phyloP scores from a whole-genome alignment of 2,329 filamentous ascomycete species.

The Fusarium nodosum region DNA sequence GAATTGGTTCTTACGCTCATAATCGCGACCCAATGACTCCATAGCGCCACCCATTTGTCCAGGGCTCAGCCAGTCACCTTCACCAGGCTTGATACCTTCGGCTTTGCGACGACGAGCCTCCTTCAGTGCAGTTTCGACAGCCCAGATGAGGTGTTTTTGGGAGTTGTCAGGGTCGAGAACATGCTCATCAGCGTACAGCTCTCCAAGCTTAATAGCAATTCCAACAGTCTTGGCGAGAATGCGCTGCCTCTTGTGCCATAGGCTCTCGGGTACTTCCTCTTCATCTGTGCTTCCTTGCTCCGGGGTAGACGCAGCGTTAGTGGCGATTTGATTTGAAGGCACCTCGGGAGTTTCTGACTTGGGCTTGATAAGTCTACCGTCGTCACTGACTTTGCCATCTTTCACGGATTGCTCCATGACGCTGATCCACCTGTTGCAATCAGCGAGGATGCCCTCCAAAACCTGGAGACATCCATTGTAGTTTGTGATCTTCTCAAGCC shows the following conservation, averaged over 20 bases:
- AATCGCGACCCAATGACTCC: constrained; percentile 82
- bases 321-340: constrained; percentile 9
- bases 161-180: constrained; percentile 80
- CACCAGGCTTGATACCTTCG: constrained; percentile 77
- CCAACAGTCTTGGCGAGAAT: constrained; percentile 80
- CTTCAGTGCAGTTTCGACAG: constrained; percentile 81
- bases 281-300: constrained; percentile 48
- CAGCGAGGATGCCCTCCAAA: constrained; percentile 79
- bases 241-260: constrained; percentile 72
- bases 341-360: constrained; percentile 25
- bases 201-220: constrained; percentile 85
- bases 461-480: constrained; percentile 80
- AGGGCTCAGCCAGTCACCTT: constrained; percentile 77
- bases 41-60: constrained; percentile 80
- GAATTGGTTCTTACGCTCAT: constrained; percentile 79
- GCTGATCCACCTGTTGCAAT: constrained; percentile 74
- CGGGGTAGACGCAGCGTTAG: constrained; percentile 22
- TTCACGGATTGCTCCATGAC: constrained; percentile 64
- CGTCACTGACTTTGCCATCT: constrained; percentile 62
- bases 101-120: constrained; percentile 78
- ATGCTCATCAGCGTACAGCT: constrained; percentile 83
- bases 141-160: constrained; percentile 80
- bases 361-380: constrained; percentile 53
- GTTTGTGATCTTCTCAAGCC: constrained; percentile 83
- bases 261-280: constrained; percentile 58